These are phyloP conservation scores for Trichoderma sp. DNA, from an alignment of 2,329 filamentous ascomycete species.

Conservation along the genomic window DNA sequence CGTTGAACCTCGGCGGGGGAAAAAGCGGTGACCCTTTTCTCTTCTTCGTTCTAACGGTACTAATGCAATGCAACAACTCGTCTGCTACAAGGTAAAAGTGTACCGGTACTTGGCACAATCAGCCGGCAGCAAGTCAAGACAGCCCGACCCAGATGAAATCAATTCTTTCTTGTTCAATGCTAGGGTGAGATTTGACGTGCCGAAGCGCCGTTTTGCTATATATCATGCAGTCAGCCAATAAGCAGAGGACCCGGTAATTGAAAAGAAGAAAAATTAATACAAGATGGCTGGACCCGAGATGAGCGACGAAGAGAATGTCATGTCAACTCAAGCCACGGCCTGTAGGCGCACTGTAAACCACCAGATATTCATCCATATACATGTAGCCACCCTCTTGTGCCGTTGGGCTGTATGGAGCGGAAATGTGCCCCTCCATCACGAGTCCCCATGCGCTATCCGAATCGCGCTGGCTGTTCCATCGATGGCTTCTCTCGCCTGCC, in stretches of 20 bases:
- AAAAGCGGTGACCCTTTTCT: background rate
- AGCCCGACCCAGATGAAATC: background rate
- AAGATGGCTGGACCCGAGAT: background rate
- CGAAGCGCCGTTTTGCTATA: background rate
- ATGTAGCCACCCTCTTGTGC: background rate
- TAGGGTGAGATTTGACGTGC: background rate
- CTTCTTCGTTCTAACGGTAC: background rate
- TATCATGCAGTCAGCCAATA: background rate
- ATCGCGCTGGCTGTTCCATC: constrained; percentile 37
- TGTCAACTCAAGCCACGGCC: background rate
- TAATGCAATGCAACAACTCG: constrained; percentile 1
- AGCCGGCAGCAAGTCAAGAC: background rate
- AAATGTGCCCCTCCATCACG: background rate
- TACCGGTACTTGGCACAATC: background rate
- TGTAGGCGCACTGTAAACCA: background rate
- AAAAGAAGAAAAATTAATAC: background rate
- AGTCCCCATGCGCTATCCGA: constrained; percentile 33
- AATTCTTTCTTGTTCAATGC: background rate
- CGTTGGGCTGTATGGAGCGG: background rate
- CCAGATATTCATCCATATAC: background rate
- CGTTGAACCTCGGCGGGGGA: background rate
- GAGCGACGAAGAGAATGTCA: background rate
- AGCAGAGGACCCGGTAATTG: background rate
- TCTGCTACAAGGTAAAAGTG: background rate
- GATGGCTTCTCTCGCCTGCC: constrained; percentile 42